These are phyloP conservation scores for Graphilbum fragrans DNA, from an alignment of 2,329 filamentous ascomycete genomes.

Conservation along the genomic window DNA sequence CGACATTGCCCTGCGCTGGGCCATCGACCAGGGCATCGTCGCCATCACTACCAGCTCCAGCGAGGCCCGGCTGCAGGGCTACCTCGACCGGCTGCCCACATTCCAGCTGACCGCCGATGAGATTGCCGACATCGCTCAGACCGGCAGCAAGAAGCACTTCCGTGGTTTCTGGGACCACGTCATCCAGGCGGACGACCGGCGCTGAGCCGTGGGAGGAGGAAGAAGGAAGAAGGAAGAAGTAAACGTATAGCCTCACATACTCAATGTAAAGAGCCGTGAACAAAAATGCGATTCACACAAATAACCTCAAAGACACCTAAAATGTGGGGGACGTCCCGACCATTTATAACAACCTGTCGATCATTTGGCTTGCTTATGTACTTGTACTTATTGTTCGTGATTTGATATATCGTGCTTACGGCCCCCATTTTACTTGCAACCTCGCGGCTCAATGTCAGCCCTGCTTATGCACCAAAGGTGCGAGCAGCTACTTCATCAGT, in stretches of 20 bases:
- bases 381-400: too few relatives aligned
- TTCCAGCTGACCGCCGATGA: slow-evolving; percentile 51
- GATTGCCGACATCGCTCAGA: slow-evolving; percentile 39
- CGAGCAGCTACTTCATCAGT: too few relatives aligned
- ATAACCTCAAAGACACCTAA: too few relatives aligned
- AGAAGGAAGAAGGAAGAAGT: background rate
- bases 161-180: slow-evolving; percentile 44
- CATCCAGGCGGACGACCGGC: slow-evolving; percentile 37
- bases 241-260: background rate
- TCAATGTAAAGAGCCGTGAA: background rate
- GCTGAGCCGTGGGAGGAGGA: slow-evolving; percentile 6
- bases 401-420: background rate
- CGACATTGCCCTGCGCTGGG: slow-evolving; percentile 48
- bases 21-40: slow-evolving; percentile 45
- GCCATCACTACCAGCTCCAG: slow-evolving; percentile 48
- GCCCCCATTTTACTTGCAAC: too few relatives aligned
- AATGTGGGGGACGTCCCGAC: too few relatives aligned
- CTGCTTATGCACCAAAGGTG: too few relatives aligned
- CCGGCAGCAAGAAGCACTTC: slow-evolving; percentile 48
- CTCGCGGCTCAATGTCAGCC: too few relatives aligned
- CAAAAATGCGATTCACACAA: background rate
- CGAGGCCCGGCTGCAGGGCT: slow-evolving; percentile 43
- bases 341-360: too few relatives aligned
- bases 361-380: too few relatives aligned
- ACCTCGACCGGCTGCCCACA: slow-evolving; percentile 32